Percentiles rank a stretch among this genome's conserved stretches.
phyloP scores from a whole-genome alignment of 1,139 yeast genomes.

The Candida tetrigidarum region DNA sequence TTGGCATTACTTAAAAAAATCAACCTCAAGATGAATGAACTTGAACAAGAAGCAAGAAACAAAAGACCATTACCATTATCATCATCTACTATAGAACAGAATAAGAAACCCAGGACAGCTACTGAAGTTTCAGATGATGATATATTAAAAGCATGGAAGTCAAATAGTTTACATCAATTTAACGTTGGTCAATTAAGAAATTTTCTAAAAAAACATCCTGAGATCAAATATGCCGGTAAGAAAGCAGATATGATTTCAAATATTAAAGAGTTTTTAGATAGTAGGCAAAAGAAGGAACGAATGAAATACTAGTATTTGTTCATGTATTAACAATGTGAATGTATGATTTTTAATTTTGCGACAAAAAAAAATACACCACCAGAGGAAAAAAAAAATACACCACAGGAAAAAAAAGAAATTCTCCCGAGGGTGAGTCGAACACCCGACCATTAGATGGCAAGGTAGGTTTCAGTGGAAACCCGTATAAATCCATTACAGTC shows the following conservation, averaged over 20 bases:
- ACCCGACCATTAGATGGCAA: constrained; percentile 78
- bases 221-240: constrained; percentile 38
- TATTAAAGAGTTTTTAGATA: constrained; percentile 27
- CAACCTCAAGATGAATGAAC: constrained; percentile 19
- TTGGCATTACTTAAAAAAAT: constrained; percentile 20
- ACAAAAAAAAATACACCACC: not conserved
- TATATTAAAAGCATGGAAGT: constrained; percentile 44
- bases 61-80: too few species aligned
- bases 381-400: not conserved
- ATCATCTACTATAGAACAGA: too few species aligned
- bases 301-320: not conserved
- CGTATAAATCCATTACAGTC: constrained; percentile 17
- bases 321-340: not conserved
- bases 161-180: constrained; percentile 34
- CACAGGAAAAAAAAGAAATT: constrained; percentile 41
- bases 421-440: constrained; percentile 88
- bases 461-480: constrained; percentile 8
- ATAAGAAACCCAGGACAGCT: constrained; percentile 25
- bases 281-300: constrained; percentile 12
- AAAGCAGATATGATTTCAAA: constrained; percentile 49
- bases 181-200: constrained; percentile 44
- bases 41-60: constrained; percentile 18
- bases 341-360: not conserved
- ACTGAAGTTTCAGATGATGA: constrained; percentile 35
- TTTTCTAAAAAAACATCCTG: constrained; percentile 38